Evolutionary conservation across 129 eudicot genomes (phyloP).

Genomic region (Flaveria bidentis): DNA sequence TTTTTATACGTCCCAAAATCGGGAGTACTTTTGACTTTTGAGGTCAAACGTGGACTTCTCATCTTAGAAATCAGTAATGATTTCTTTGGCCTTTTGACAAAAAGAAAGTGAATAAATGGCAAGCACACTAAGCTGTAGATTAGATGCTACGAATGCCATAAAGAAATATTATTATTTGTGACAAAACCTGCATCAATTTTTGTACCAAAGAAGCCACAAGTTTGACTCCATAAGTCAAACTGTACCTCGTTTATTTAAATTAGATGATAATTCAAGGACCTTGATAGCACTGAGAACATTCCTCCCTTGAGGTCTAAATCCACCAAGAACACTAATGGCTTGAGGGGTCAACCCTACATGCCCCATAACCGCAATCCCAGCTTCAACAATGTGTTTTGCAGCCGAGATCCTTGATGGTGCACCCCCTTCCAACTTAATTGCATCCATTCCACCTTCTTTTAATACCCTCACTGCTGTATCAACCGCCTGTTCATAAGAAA

Average conservation of each 20-base stretch:
- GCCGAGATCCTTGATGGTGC: slow-evolving; percentile 92
- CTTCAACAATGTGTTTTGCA: slow-evolving; percentile 89
- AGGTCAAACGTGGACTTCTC: slow-evolving; percentile 2
- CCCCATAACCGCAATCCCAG: slow-evolving; percentile 97
- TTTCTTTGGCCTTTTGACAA: neutral
- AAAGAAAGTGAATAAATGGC: neutral
- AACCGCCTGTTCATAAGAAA: slow-evolving; percentile 78
- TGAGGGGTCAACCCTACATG: slow-evolving; percentile 98
- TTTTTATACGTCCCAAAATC: neutral
- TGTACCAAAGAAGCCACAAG: neutral
- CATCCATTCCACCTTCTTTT: slow-evolving; percentile 99
- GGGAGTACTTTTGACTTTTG: neutral
- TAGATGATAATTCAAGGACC: slow-evolving; percentile 35
- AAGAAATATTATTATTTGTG: neutral
- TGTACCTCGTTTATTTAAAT: neutral
- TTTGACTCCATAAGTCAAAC: slow-evolving; percentile 14
- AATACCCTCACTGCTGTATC: slow-evolving; percentile 83
- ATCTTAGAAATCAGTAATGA: neutral
- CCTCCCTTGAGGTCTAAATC: slow-evolving; percentile 96
- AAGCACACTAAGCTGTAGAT: neutral
- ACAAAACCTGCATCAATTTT: neutral
- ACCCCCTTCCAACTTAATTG: slow-evolving; percentile 94
- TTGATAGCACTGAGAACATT: slow-evolving; percentile 83
- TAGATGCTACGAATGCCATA: neutral
- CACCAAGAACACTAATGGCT: slow-evolving; percentile 98